phyloP scores from a whole-genome alignment of 345 rosid genomes.

The Luvunga scandens region DNA sequence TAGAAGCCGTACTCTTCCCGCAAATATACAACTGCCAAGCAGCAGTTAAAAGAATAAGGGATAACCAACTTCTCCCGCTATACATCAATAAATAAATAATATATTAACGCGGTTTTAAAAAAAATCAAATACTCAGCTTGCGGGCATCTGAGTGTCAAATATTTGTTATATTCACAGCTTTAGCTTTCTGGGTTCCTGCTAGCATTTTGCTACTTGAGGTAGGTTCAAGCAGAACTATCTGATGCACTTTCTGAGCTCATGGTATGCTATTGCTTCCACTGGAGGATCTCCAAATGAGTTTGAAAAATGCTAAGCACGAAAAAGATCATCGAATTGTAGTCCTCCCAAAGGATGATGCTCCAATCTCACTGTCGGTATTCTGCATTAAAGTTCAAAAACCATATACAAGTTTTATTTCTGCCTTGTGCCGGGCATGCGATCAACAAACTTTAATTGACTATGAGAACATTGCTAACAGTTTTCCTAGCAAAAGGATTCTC shows the following conservation, averaged over 20 bases:
- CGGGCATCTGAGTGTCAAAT: not conserved
- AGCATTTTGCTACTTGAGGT: not conserved
- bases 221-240: constrained; percentile 4
- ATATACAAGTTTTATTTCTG: not conserved
- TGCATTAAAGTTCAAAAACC: constrained; percentile 25
- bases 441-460: not conserved
- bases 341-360: constrained; percentile 76
- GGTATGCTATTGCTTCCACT: not conserved
- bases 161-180: constrained; percentile 1
- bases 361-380: constrained; percentile 76
- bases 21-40: constrained; percentile 28
- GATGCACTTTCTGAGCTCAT: not conserved
- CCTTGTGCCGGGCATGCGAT: too few species aligned
- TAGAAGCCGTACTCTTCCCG: not conserved
- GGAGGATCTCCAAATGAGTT: not conserved
- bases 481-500: not conserved
- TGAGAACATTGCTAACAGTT: not conserved
- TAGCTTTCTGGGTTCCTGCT: not conserved
- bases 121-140: constrained; percentile 4
- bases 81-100: constrained; percentile 23
- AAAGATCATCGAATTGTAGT: constrained; percentile 64
- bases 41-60: constrained; percentile 11
- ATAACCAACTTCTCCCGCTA: constrained; percentile 22
- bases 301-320: not conserved
- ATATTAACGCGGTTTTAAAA: not conserved